Base-by-base conservation (phyloP, 495 filamentous ascomycete species). In the Aspergillus cristatus region DNA sequence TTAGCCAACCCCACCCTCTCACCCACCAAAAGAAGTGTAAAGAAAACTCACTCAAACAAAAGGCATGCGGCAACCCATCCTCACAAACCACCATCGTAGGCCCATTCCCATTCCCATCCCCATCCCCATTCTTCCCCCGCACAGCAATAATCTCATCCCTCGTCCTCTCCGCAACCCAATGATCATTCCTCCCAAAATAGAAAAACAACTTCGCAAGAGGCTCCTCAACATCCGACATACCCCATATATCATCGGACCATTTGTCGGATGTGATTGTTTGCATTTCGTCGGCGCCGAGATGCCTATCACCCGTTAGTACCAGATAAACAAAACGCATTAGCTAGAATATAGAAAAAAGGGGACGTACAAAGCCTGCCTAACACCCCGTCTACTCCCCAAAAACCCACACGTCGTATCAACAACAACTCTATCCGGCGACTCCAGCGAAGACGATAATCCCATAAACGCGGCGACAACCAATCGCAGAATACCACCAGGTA, bases 181-280 rank as follows among this genome's bases (percentile, higher is more conserved):
- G 72, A 47, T 96, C 89, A 46, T 69, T 55, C 25, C 75, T 51
- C 2, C 76, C 87, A 61, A 89, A 96, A 42, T 84, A 87, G 55
- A 94, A 87, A 31, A 79, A 75, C 35, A 94, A 63, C 36, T 74
- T 76, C 3, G 74, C 64, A 0, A 70, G 42, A 2, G 60, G 53
- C 20, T 68, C 64, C n/a, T 62, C 54, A 3, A 63, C 57, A 18
- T 71, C 61, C 2, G 50, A 50, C 17, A 58, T 51, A 18, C 83
- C 84, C 89, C 89, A 95, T 25, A 95, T 58, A 49, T 88, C 82
- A 35, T 81, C 67, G 22, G 71, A 72, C 90, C 89, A 95, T 48
- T 62, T 68, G 46, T 94, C 86, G 15, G 80, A 65, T 1, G 73
- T 78, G 47, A 97, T 94, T 4, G 58, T 69, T 4, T 55, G 48